Base-by-base conservation (phyloP, 257 asterid genomes). In the Echium plantagineum region DNA sequence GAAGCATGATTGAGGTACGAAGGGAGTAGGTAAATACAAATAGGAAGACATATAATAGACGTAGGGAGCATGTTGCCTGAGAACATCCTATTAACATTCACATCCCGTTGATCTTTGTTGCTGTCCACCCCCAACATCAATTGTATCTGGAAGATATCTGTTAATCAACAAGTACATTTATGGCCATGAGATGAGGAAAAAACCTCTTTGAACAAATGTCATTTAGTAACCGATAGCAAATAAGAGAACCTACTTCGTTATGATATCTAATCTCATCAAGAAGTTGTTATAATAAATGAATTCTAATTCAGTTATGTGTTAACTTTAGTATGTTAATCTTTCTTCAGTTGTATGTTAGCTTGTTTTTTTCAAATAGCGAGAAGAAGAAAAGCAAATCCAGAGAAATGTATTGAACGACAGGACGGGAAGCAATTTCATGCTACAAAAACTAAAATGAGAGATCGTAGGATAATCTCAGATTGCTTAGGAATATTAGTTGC, bases 121-220 rank as follows among this genome's bases (percentile, higher is more conserved):
- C 63, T 64, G 68, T 87, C 85, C 74, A 80, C 81, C 71, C 18
- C 70, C 94, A 28, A 90, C 95, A 22, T 90, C 97, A 54, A 90
- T 85, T 28, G 96, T 87, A 73, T 90, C 97, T 10, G 97, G 97
- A 89, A 87, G 66, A 77, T 90, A 90, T 75, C 97, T 90, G 21
- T 54, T 26, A 61, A 19, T 8, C 13, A 18, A 53, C 57, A 31
- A 71, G 59, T 62, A 63, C 10, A 64, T 69, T 9, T 10, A 32
- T 60, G 52, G 35, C 6, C 53, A 55, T 48, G 51, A 55, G 60
- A 30, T 21, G 24, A 2, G 8, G 17, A 15, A 10, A 53, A 35
- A 1, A 5, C 21, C 20, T 42, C 20, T 49, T 56, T 15, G 38
- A 24, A 22, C 24, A 22, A 18, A 22, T 21, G 12, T 15, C 35